A percentile compares a stretch with the other conserved stretches of the same genome.
Evolutionary conservation across 768 basidiomycete genomes (phyloP).

Genomic region (Trichaptum fuscoviolaceum): DNA sequence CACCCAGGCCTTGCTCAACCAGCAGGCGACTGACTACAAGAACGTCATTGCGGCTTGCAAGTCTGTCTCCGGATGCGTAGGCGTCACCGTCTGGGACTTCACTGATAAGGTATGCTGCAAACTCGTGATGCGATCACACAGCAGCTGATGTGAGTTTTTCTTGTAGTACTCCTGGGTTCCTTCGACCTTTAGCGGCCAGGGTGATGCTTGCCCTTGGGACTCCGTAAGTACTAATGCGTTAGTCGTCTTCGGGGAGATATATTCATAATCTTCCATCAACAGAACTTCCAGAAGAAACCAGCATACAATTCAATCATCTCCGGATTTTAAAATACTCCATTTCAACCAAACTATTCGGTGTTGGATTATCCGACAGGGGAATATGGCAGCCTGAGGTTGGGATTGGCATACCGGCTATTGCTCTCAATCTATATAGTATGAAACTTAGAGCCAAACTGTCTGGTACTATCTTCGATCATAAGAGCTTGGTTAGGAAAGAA

Average conservation of each 20-base stretch:
- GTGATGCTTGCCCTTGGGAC: slow-evolving; percentile 26
- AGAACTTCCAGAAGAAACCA: slow-evolving; percentile 39
- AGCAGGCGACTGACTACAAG: slow-evolving; percentile 56
- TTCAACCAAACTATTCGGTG: too few relatives aligned
- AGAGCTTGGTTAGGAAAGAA: too few relatives aligned
- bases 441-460: too few relatives aligned
- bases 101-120: slow-evolving; percentile 26
- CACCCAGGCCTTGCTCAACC: slow-evolving; percentile 40
- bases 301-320: slow-evolving; percentile 42
- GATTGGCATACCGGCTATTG: too few relatives aligned
- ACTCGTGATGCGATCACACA: neutral
- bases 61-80: slow-evolving; percentile 29
- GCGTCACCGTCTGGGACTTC: slow-evolving; percentile 38
- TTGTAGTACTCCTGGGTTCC: slow-evolving; percentile 32
- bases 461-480: too few relatives aligned
- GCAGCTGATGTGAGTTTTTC: neutral
- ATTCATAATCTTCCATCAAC: neutral
- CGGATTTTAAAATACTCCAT: slow-evolving; percentile 15
- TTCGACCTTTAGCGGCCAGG: slow-evolving; percentile 28
- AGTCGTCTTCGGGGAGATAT: neutral
- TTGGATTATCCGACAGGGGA: too few relatives aligned
- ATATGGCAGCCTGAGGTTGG: too few relatives aligned
- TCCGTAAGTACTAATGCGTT: slow-evolving; percentile 15
- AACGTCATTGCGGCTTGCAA: slow-evolving; percentile 52
- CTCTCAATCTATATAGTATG: too few relatives aligned